Percentiles rank a stretch among this genome's conserved stretches.
phyloP scores from a whole-genome alignment of 495 filamentous ascomycete genomes.

The Penicillium lividum region DNA sequence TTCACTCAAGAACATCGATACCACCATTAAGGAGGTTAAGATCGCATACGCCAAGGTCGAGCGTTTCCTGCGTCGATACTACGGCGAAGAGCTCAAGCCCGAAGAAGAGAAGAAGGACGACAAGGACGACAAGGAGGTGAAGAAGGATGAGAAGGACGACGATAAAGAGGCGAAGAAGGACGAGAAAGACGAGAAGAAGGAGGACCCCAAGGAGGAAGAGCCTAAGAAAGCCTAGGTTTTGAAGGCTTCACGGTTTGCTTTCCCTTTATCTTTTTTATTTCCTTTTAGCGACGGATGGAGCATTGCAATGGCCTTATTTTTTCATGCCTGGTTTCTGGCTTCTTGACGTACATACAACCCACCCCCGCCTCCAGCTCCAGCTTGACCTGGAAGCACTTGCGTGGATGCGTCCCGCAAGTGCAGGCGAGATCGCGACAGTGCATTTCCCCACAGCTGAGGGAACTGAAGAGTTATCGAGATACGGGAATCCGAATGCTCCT shows the following conservation, averaged over 20 bases:
- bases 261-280: slow-evolving; percentile 14
- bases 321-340: slow-evolving; percentile 12
- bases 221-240: slow-evolving; percentile 23
- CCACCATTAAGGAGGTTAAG: slow-evolving; percentile 70
- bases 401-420: slow-evolving; percentile 1
- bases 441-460: slow-evolving; percentile 13
- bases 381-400: slow-evolving; percentile 3
- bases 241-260: slow-evolving; percentile 13
- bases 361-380: slow-evolving; percentile 7
- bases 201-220: slow-evolving; percentile 19
- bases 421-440: slow-evolving; percentile 15
- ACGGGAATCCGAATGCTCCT: slow-evolving; percentile 21
- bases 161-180: slow-evolving; percentile 5
- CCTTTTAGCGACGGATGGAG: slow-evolving; percentile 37
- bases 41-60: slow-evolving; percentile 76
- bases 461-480: slow-evolving; percentile 20
- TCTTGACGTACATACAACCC: slow-evolving; percentile 30
- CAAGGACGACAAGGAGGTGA: slow-evolving; percentile 15
- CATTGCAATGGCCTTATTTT: slow-evolving; percentile 28
- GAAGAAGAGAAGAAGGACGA: slow-evolving; percentile 16
- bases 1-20: slow-evolving; percentile 67
- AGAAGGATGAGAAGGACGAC: slow-evolving; percentile 8
- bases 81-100: slow-evolving; percentile 46
- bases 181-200: slow-evolving; percentile 10
- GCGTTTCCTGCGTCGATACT: slow-evolving; percentile 70